A percentile compares a stretch with the other conserved stretches of the same genome.
Conservation (phyloP, 2,329 filamentous ascomycete species). For the Hymenoscyphus scutula region DNA sequence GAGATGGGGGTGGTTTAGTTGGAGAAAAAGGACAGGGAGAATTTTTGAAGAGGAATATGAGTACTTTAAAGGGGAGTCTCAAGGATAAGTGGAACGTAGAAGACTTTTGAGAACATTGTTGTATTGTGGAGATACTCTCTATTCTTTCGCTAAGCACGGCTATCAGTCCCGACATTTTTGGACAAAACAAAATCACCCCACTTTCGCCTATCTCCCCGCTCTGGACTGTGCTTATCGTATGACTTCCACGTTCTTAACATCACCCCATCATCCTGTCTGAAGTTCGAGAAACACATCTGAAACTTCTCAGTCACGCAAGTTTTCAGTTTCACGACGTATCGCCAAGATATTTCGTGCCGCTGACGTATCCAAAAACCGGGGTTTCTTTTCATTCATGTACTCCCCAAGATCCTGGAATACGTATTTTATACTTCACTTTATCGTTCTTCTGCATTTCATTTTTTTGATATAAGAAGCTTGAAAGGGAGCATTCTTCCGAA, state of each 20-base stretch:
- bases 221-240: not conserved
- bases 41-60: conserved; percentile 45
- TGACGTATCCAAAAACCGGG: not conserved
- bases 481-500: not conserved
- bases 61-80: conserved; percentile 38
- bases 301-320: not conserved
- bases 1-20: conserved; percentile 49
- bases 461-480: not conserved
- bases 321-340: not conserved
- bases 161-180: too few relatives aligned
- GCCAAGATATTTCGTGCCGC: not conserved
- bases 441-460: not conserved
- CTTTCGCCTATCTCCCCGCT: conserved; percentile 1
- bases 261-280: not conserved
- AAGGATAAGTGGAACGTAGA: conserved; percentile 36
- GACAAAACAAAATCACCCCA: not conserved
- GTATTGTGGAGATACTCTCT: not conserved
- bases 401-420: not conserved
- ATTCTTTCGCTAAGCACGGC: too few relatives aligned
- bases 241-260: not conserved
- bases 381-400: not conserved
- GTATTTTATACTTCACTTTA: not conserved
- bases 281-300: not conserved
- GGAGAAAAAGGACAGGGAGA: conserved; percentile 48
- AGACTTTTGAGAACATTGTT: conserved; percentile 19